A percentile compares a stretch with the other conserved stretches of the same genome.
Evolutionary conservation across 345 rosid species (phyloP).

Genomic region (Populus deltoides): DNA sequence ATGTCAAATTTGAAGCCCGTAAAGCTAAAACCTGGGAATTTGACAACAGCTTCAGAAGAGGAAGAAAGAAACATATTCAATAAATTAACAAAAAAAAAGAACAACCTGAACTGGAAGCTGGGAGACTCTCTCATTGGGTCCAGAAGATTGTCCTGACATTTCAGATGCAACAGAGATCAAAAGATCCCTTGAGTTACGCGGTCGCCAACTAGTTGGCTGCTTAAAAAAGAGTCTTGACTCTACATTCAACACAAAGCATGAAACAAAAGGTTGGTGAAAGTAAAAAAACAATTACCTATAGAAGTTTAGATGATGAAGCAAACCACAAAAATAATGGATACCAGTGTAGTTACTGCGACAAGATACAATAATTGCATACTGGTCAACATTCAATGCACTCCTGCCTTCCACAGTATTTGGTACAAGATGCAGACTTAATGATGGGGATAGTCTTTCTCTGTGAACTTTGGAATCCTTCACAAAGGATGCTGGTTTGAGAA

Average conservation of each 20-base stretch:
- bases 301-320: not conserved
- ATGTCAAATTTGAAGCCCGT: conserved; percentile 90
- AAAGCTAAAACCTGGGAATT: conserved; percentile 77
- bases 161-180: conserved; percentile 91
- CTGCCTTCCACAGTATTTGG: conserved; percentile 50
- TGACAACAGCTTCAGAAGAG: not conserved
- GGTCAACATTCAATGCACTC: conserved; percentile 45
- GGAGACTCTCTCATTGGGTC: conserved; percentile 53
- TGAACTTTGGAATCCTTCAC: conserved; percentile 51
- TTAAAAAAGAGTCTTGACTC: conserved; percentile 90
- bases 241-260: conserved; percentile 28
- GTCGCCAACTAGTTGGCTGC: conserved; percentile 83
- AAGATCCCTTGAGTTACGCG: conserved; percentile 73
- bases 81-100: not conserved
- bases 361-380: conserved; percentile 82
- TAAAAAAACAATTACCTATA: conserved; percentile 15
- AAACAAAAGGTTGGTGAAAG: conserved; percentile 4
- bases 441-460: conserved; percentile 42
- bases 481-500: conserved; percentile 72
- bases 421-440: conserved; percentile 45
- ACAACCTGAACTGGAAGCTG: conserved; percentile 92
- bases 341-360: conserved; percentile 91
- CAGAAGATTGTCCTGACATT: conserved; percentile 61
- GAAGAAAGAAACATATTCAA: not conserved
- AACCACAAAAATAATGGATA: conserved; percentile 30